phyloP scores from a whole-genome alignment of 1,139 yeast genomes.

The Trichomonascaceae sp. region DNA sequence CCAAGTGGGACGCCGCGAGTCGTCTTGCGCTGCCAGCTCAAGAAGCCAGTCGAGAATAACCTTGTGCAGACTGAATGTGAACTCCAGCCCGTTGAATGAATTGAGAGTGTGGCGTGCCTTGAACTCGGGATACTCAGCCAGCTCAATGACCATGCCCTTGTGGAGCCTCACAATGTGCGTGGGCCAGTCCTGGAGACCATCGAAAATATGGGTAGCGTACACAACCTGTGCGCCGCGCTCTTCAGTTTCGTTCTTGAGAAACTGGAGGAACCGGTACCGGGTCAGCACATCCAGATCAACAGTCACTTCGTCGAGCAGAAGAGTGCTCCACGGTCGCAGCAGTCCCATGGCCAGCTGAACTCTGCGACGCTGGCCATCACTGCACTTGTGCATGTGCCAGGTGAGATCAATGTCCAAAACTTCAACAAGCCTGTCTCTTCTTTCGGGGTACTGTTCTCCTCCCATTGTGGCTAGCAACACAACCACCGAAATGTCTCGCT shows the following conservation, averaged over 20 bases:
- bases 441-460: constrained; percentile 55
- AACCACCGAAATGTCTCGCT: constrained; percentile 80
- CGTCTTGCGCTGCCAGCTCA: too few species aligned
- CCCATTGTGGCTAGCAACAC: constrained; percentile 73
- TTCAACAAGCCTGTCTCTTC: constrained; percentile 63
- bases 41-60: too few species aligned
- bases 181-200: constrained; percentile 86
- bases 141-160: constrained; percentile 46
- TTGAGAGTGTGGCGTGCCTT: too few species aligned
- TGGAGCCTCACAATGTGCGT: constrained; percentile 70
- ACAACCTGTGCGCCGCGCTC: constrained; percentile 46
- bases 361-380: constrained; percentile 91
- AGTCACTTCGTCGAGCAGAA: constrained; percentile 86
- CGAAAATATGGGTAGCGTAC: constrained; percentile 94
- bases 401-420: constrained; percentile 71
- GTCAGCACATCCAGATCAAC: constrained; percentile 92
- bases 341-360: constrained; percentile 93
- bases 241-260: constrained; percentile 57
- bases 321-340: constrained; percentile 74
- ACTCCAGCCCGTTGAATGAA: too few species aligned
- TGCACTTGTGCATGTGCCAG: constrained; percentile 87
- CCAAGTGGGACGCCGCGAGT: too few species aligned
- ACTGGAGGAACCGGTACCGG: constrained; percentile 56
- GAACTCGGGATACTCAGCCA: too few species aligned
- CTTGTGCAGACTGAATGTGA: too few species aligned